Evolutionary conservation across 192 early-diverging fungal genomes (phyloP).

Genomic region (Lunasporangiospora selenospora): DNA sequence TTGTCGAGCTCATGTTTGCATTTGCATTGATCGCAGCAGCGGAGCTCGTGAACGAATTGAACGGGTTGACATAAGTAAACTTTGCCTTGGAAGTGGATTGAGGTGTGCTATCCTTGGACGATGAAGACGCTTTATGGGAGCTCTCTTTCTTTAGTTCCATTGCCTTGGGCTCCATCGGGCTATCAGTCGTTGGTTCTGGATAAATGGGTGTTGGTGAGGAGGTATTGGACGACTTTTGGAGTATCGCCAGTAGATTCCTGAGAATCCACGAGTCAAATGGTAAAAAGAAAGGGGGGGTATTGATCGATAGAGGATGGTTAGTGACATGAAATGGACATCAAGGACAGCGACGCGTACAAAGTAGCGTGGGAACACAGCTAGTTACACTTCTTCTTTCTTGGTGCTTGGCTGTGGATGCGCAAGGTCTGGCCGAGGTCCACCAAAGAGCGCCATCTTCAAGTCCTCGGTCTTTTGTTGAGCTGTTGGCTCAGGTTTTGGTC

Average conservation of each 20-base stretch:
- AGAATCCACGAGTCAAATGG: too few relatives aligned
- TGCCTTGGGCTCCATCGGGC: neutral
- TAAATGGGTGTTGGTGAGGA: constrained; percentile 13
- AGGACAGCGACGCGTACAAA: too few relatives aligned
- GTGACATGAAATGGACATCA: too few relatives aligned
- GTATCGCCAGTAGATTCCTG: constrained; percentile 40
- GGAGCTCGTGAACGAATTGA: constrained; percentile 46
- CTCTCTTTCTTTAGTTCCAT: constrained; percentile 10
- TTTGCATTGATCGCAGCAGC: neutral
- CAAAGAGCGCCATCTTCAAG: constrained; percentile 39
- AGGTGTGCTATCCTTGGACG: constrained; percentile 34
- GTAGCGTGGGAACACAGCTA: neutral
- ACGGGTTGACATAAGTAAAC: constrained; percentile 58
- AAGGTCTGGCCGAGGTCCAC: constrained; percentile 28
- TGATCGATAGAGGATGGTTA: too few relatives aligned
- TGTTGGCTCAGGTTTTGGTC: constrained; percentile 17
- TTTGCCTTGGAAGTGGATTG: constrained; percentile 29
- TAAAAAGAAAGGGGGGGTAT: too few relatives aligned
- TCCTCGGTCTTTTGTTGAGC: constrained; percentile 46
- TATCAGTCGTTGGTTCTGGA: constrained; percentile 2
- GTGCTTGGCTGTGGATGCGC: constrained; percentile 34
- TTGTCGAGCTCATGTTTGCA: neutral
- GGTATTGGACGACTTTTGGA: constrained; percentile 34
- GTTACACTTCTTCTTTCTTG: constrained; percentile 44
- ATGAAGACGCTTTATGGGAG: constrained; percentile 6